phyloP scores from a whole-genome alignment of 1,284 basidiomycete genomes.

The Ganoderma leucocontextum region DNA sequence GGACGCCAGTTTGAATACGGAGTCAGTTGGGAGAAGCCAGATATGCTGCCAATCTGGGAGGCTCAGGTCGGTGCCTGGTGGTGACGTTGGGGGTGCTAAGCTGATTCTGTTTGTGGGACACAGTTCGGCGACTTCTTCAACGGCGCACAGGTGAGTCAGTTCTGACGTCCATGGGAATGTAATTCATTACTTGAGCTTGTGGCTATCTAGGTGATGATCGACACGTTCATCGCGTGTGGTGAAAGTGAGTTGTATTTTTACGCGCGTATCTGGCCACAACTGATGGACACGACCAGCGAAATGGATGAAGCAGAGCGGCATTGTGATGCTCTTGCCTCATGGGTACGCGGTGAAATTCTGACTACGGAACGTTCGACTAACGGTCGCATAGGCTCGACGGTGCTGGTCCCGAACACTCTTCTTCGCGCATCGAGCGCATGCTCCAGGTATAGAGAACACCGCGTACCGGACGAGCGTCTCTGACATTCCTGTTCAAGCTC shows the following conservation, averaged over 20 bases:
- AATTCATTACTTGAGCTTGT: slow-evolving; percentile 13
- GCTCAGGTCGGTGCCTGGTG: slow-evolving; percentile 66
- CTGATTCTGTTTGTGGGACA: not conserved
- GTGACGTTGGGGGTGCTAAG: slow-evolving; percentile 13
- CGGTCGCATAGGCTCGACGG: slow-evolving; percentile 69
- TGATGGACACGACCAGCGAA: slow-evolving; percentile 65
- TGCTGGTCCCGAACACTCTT: slow-evolving; percentile 92
- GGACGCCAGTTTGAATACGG: slow-evolving; percentile 82
- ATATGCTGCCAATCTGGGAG: slow-evolving; percentile 88
- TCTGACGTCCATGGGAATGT: slow-evolving; percentile 8
- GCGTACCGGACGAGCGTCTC: not conserved
- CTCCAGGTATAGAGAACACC: slow-evolving; percentile 64
- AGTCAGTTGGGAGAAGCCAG: slow-evolving; percentile 85
- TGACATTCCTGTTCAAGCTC: slow-evolving; percentile 51
- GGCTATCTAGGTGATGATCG: slow-evolving; percentile 72
- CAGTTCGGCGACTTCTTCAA: slow-evolving; percentile 94
- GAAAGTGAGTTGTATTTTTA: slow-evolving; percentile 67
- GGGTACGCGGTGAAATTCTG: slow-evolving; percentile 42
- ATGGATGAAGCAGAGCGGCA: slow-evolving; percentile 92
- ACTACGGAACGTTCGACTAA: slow-evolving; percentile 14
- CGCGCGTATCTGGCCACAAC: slow-evolving; percentile 1
- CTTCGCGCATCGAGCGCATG: slow-evolving; percentile 86
- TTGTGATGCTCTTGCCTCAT: slow-evolving; percentile 87
- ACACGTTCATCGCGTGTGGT: slow-evolving; percentile 85
- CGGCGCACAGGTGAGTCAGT: slow-evolving; percentile 69